Evolutionary conservation across 2,329 filamentous ascomycete genomes (phyloP).

Genomic region (Nigrograna mackinnonii): DNA sequence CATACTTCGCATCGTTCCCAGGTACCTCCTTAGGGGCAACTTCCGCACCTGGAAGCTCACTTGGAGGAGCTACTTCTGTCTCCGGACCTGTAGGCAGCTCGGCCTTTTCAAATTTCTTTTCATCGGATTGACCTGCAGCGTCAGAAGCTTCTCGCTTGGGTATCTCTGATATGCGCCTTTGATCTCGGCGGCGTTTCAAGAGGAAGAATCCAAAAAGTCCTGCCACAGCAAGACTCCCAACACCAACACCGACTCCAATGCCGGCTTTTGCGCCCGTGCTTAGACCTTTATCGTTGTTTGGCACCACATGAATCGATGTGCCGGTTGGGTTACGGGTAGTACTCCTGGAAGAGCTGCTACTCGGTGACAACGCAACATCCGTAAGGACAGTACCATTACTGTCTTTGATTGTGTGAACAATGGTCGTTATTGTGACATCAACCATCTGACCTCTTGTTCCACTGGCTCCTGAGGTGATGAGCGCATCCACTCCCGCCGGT

Average conservation of each 20-base stretch:
- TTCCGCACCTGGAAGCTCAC: not conserved
- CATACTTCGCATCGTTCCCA: too few relatives aligned
- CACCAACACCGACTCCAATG: not conserved
- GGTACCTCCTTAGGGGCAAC: not conserved
- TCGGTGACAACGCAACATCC: not conserved
- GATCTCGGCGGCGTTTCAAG: not conserved
- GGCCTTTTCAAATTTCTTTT: not conserved
- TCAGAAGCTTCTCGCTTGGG: not conserved
- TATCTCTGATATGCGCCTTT: not conserved
- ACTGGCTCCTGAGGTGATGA: constrained; percentile 11
- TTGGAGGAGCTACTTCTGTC: not conserved
- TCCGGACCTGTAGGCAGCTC: not conserved
- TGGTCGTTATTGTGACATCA: constrained; percentile 12
- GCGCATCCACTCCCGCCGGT: constrained; percentile 9
- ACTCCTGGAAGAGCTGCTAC: not conserved
- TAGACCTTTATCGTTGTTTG: not conserved
- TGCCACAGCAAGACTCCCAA: not conserved
- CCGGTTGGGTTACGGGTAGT: not conserved
- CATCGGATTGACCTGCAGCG: not conserved
- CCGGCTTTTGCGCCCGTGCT: constrained; percentile 1
- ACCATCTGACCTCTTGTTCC: constrained; percentile 17
- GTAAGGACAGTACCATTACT: constrained; percentile 6
- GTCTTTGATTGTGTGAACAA: constrained; percentile 9
- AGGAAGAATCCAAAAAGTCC: not conserved
- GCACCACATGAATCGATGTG: not conserved